Percentiles rank a stretch among this genome's conserved stretches.
phyloP scores from a whole-genome alignment of 192 early-diverging fungal species.

The Linnemannia schmuckeri region DNA sequence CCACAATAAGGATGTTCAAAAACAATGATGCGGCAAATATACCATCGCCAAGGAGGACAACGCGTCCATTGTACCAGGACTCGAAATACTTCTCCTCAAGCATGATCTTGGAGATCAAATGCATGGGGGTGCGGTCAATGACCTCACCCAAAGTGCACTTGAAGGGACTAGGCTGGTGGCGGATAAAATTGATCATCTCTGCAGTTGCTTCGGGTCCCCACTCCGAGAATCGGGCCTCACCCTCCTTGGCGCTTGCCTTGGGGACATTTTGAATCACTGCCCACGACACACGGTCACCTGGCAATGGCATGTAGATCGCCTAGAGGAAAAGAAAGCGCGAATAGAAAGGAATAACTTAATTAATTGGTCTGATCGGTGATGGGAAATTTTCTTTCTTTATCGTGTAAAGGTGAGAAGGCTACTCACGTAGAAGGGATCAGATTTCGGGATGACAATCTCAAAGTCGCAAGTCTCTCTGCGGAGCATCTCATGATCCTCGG shows the following conservation, averaged over 20 bases:
- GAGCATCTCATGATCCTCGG: constrained; percentile 38
- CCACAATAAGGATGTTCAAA: background rate
- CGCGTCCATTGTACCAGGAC: constrained; percentile 23
- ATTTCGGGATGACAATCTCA: constrained; percentile 54
- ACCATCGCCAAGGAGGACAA: constrained; percentile 29
- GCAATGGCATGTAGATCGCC: constrained; percentile 52
- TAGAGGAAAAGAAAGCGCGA: background rate
- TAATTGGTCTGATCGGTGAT: background rate
- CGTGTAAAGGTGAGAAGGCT: background rate
- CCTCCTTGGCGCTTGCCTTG: constrained; percentile 19
- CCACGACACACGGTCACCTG: constrained; percentile 46
- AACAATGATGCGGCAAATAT: background rate
- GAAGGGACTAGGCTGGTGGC: constrained; percentile 41
- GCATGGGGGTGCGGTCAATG: constrained; percentile 24
- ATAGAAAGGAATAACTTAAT: background rate
- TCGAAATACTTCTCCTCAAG: constrained; percentile 30
- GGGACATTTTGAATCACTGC: constrained; percentile 51
- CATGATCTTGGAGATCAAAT: constrained; percentile 24
- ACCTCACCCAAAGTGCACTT: constrained; percentile 28
- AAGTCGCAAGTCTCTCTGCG: constrained; percentile 38
- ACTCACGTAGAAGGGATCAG: constrained; percentile 49
- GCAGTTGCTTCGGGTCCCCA: constrained; percentile 44
- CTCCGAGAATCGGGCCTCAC: constrained; percentile 36
- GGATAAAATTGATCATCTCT: constrained; percentile 41
- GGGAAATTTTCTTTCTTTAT: background rate